A percentile compares a stretch with the other conserved stretches of the same genome.
These are phyloP conservation scores for Bjerkandera adusta DNA, from an alignment of 1,284 basidiomycete species.

Conservation along the genomic window DNA sequence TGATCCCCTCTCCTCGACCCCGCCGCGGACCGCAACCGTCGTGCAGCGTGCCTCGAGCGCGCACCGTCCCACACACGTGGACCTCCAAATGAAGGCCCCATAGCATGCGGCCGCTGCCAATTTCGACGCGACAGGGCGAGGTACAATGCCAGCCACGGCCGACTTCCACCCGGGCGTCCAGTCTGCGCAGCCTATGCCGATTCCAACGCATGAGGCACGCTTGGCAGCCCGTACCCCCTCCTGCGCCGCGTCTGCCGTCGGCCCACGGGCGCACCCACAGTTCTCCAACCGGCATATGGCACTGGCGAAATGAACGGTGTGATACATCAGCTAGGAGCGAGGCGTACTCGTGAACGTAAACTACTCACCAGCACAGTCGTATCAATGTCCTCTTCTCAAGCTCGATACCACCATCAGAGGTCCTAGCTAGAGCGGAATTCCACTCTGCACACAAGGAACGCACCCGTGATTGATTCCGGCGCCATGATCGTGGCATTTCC, in stretches of 20 bases:
- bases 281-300: slow-evolving; percentile 1
- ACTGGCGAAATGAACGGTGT: slow-evolving; percentile 7
- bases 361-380: neutral
- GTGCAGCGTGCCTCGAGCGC: slow-evolving; percentile 1
- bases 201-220: slow-evolving; percentile 13
- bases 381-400: slow-evolving; percentile 10
- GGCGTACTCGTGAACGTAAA: slow-evolving; percentile 3
- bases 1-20: slow-evolving; percentile 1
- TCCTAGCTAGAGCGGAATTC: slow-evolving; percentile 6
- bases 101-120: slow-evolving; percentile 25
- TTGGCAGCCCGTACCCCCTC: slow-evolving; percentile 6
- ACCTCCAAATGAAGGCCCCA: slow-evolving; percentile 18
- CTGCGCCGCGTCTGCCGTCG: neutral
- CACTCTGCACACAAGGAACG: slow-evolving; percentile 15
- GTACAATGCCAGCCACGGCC: slow-evolving; percentile 28
- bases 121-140: slow-evolving; percentile 19
- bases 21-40: slow-evolving; percentile 7
- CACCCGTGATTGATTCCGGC: slow-evolving; percentile 20
- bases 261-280: slow-evolving; percentile 3
- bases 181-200: slow-evolving; percentile 13
- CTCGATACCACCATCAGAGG: slow-evolving; percentile 11
- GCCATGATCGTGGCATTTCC: slow-evolving; percentile 13
- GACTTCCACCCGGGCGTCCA: slow-evolving; percentile 30
- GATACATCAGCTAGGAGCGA: slow-evolving; percentile 6
- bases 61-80: slow-evolving; percentile 24